These are phyloP conservation scores for Mycena olivaceomarginata DNA, from an alignment of 768 basidiomycete genomes.

Conservation along the genomic window DNA sequence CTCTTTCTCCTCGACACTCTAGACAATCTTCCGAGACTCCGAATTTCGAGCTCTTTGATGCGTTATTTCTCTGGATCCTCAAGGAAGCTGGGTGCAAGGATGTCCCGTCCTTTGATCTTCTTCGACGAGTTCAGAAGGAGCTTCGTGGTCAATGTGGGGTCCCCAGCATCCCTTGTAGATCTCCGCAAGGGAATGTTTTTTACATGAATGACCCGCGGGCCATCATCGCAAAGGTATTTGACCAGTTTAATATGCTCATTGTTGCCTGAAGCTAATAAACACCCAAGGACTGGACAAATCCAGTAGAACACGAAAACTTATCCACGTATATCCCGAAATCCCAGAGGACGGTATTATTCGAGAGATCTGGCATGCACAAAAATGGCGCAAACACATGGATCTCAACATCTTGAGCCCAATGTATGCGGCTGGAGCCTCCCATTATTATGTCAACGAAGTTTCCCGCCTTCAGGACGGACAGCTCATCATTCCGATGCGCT, in stretches of 20 bases:
- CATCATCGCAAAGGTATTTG: slow-evolving; percentile 6
- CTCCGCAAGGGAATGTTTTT: slow-evolving; percentile 4
- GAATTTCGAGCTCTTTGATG: slow-evolving; percentile 33
- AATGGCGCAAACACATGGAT: slow-evolving; percentile 8
- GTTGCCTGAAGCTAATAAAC: not conserved
- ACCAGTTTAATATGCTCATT: not conserved
- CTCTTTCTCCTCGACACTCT: slow-evolving; percentile 36
- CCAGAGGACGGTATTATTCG: slow-evolving; percentile 11
- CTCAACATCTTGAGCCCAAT: slow-evolving; percentile 4
- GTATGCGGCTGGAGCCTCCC: not conserved
- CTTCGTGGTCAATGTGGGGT: not conserved
- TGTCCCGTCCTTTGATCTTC: slow-evolving; percentile 33
- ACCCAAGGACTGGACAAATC: slow-evolving; percentile 16
- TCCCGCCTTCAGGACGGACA: not conserved
- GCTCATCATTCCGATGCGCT: not conserved
- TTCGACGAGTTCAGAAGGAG: not conserved
- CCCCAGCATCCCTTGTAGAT: not conserved
- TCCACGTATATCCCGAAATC: slow-evolving; percentile 22
- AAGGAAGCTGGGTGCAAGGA: slow-evolving; percentile 17
- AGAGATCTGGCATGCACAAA: slow-evolving; percentile 15
- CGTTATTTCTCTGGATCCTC: slow-evolving; percentile 33
- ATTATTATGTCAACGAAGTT: slow-evolving; percentile 6
- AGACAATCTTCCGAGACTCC: slow-evolving; percentile 32
- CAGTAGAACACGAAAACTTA: not conserved
- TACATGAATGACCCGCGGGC: slow-evolving; percentile 12